phyloP scores from a whole-genome alignment of 768 basidiomycete species.

The Sistotremastrum niveocremeum region DNA sequence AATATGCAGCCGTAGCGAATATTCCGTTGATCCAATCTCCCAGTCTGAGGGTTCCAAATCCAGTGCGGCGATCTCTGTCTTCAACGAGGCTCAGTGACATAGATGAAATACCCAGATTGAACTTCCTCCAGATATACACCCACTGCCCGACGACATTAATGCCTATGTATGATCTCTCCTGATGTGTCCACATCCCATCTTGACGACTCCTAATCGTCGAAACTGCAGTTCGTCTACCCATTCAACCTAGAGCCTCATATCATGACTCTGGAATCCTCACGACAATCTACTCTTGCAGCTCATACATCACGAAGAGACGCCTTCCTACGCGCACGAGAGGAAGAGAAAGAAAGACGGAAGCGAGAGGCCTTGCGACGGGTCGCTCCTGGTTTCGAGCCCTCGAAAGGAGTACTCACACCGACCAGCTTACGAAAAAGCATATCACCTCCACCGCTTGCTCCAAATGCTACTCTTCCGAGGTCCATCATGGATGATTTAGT shows the following conservation, averaged over 20 bases:
- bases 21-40: slow-evolving; percentile 90
- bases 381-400: slow-evolving; percentile 75
- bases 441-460: slow-evolving; percentile 11
- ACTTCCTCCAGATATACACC: slow-evolving; percentile 85
- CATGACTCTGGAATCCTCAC: slow-evolving; percentile 59
- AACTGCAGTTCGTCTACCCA: slow-evolving; percentile 90
- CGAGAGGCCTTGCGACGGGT: slow-evolving; percentile 61
- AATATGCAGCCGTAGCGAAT: slow-evolving; percentile 61
- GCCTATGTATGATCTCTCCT: slow-evolving; percentile 52
- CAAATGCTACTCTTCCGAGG: slow-evolving; percentile 13
- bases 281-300: slow-evolving; percentile 50
- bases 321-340: slow-evolving; percentile 54
- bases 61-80: slow-evolving; percentile 31
- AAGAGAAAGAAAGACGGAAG: slow-evolving; percentile 58
- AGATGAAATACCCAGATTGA: slow-evolving; percentile 41
- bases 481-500: slow-evolving; percentile 76
- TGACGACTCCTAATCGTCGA: background rate
- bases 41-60: slow-evolving; percentile 71
- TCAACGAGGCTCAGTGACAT: background rate
- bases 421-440: slow-evolving; percentile 18
- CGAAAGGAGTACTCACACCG: slow-evolving; percentile 44
- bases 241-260: slow-evolving; percentile 87
- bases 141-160: slow-evolving; percentile 79
- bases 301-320: slow-evolving; percentile 56
- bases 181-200: slow-evolving; percentile 4